phyloP scores from a whole-genome alignment of 148 eudicot genomes.

The Amaranthus hypochondriacus region DNA sequence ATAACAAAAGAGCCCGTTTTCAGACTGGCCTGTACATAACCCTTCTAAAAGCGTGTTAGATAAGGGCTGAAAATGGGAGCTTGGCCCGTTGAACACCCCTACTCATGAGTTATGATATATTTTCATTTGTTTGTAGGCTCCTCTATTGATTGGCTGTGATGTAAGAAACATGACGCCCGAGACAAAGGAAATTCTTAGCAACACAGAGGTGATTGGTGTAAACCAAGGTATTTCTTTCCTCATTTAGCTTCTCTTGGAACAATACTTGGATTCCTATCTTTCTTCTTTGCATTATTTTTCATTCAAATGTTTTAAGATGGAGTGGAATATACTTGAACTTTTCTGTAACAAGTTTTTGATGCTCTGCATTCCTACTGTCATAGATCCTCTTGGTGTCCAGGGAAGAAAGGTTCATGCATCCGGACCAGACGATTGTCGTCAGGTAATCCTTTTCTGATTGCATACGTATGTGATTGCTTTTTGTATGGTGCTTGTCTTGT shows the following conservation, averaged over 20 bases:
- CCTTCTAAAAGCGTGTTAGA: too few relatives aligned
- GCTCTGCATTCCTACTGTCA: not conserved
- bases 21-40: too few relatives aligned
- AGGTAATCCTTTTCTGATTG: slow-evolving; percentile 40
- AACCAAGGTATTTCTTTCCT: slow-evolving; percentile 64
- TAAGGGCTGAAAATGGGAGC: too few relatives aligned
- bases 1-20: too few relatives aligned
- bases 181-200: slow-evolving; percentile 63
- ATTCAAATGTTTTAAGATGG: not conserved
- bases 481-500: not conserved
- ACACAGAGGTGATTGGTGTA: slow-evolving; percentile 82
- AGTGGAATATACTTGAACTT: not conserved
- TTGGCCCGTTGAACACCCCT: too few relatives aligned
- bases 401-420: slow-evolving; percentile 75
- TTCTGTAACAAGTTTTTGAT: slow-evolving; percentile 1
- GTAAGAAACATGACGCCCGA: slow-evolving; percentile 88
- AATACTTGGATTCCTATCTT: not conserved
- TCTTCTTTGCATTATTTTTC: not conserved
- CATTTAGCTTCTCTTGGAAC: not conserved
- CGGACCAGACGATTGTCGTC: slow-evolving; percentile 61
- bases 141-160: slow-evolving; percentile 91
- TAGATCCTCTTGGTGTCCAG: slow-evolving; percentile 91
- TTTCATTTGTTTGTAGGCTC: slow-evolving; percentile 55
- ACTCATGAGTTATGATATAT: not conserved
- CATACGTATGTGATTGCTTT: not conserved